phyloP scores from a whole-genome alignment of 2,329 filamentous ascomycete species.

The Fusarium ramigenum region DNA sequence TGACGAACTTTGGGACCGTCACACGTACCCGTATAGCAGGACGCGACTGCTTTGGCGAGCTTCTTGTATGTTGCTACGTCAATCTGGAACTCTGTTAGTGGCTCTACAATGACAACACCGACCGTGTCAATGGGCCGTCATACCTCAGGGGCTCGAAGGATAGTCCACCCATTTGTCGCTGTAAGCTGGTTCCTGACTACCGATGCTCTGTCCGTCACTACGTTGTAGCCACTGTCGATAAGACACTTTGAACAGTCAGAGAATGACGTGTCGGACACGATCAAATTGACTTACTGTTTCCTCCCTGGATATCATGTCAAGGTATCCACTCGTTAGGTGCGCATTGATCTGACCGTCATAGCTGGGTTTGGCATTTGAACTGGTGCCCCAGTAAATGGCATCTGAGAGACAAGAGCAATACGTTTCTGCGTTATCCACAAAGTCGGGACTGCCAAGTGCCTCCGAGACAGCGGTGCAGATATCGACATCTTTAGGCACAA shows the following conservation, averaged over 20 bases:
- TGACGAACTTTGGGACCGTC: neutral
- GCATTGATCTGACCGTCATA: neutral
- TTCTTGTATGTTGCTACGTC: neutral
- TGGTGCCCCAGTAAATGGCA: neutral
- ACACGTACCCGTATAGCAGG: neutral
- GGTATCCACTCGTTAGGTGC: neutral
- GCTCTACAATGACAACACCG: neutral
- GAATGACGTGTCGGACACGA: fast-evolving
- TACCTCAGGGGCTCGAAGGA: slow-evolving; percentile 3
- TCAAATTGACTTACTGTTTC: neutral
- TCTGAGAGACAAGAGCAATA: slow-evolving; percentile 1
- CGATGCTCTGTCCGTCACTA: neutral
- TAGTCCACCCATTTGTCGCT: neutral
- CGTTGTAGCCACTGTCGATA: neutral
- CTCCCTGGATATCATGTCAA: neutral
- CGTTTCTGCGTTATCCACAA: neutral
- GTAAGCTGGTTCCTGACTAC: neutral
- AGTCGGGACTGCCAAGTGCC: neutral
- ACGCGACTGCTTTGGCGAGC: neutral
- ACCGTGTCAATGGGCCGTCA: too few species aligned
- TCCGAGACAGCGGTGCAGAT: neutral
- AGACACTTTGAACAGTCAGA: neutral
- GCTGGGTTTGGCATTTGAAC: neutral
- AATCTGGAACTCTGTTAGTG: neutral
- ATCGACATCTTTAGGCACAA: neutral